Evolutionary conservation across 75 land plant species (phyloP).

Genomic region (Larix kaempferi): DNA sequence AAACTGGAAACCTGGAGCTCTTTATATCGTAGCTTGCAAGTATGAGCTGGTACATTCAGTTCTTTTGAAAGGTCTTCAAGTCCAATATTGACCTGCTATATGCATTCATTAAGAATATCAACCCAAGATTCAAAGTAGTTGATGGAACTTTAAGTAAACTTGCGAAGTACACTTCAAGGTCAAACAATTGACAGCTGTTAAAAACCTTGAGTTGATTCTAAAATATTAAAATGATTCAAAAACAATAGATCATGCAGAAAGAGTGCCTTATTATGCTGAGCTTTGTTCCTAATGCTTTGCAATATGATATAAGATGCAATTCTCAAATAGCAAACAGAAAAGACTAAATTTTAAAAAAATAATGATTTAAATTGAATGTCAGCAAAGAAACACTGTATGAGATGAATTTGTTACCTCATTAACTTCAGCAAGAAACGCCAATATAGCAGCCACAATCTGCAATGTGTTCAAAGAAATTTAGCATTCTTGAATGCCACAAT

Average conservation of each 20-base stretch:
- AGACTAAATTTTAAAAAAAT: no score
- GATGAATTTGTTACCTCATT: constrained; percentile 18
- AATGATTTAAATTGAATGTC: not conserved
- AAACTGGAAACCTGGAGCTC: constrained; percentile 37
- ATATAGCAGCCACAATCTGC: constrained; percentile 55
- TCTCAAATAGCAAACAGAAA: no score
- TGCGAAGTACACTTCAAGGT: no score
- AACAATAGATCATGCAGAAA: not conserved
- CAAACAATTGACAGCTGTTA: no score
- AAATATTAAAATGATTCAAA: not conserved
- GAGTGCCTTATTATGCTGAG: no score
- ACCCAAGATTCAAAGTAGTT: not conserved
- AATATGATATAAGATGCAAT: no score
- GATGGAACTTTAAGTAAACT: not conserved
- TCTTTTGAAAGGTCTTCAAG: constrained; percentile 62
- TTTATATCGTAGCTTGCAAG: constrained; percentile 42
- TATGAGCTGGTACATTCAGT: constrained; percentile 22
- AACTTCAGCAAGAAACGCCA: constrained; percentile 47
- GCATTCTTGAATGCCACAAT: not conserved
- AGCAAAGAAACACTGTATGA: not conserved
- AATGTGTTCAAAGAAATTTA: not conserved
- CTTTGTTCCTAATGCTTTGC: no score
- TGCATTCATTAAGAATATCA: not conserved
- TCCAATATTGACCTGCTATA: constrained; percentile 26
- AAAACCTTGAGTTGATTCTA: not conserved